Percentiles rank a stretch among this genome's conserved stretches.
These are phyloP conservation scores for Ustilago bromivora DNA, from an alignment of 1,284 basidiomycete genomes.

Conservation along the genomic window DNA sequence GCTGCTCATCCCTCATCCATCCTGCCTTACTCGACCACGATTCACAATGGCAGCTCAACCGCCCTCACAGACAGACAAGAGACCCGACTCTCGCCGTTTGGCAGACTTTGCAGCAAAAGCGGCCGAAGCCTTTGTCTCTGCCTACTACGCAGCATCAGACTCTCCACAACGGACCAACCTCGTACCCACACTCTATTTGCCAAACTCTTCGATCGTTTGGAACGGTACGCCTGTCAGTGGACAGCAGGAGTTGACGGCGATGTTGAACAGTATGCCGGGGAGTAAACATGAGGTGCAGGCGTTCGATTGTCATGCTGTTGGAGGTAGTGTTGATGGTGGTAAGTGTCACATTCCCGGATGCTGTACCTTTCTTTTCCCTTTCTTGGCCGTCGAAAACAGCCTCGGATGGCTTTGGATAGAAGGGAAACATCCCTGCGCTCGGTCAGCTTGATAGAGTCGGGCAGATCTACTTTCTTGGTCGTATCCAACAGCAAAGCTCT, in stretches of 20 bases:
- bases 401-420: neutral
- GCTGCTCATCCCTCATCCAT: neutral
- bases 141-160: constrained; percentile 68
- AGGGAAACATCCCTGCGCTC: neutral
- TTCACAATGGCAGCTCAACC: constrained; percentile 10
- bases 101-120: constrained; percentile 65
- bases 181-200: constrained; percentile 63
- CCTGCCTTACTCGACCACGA: neutral
- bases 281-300: constrained; percentile 67
- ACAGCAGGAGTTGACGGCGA: constrained; percentile 51
- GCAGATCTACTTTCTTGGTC: neutral
- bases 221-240: constrained; percentile 68
- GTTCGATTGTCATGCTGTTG: constrained; percentile 65
- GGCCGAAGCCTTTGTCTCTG: constrained; percentile 66
- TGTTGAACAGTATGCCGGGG: constrained; percentile 64
- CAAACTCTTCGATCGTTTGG: constrained; percentile 66
- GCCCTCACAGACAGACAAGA: constrained; percentile 9
- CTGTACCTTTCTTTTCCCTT: neutral
- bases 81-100: constrained; percentile 40
- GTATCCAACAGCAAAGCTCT: neutral
- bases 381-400: neutral
- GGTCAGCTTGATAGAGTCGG: neutral
- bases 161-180: constrained; percentile 63
- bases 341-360: constrained; percentile 6
- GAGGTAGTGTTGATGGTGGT: constrained; percentile 56